Evolutionary conservation across 495 filamentous ascomycete species (phyloP), one percentile per base, ranked within the genome.

Genomic region (Hyaloscypha hepaticicola): DNA sequence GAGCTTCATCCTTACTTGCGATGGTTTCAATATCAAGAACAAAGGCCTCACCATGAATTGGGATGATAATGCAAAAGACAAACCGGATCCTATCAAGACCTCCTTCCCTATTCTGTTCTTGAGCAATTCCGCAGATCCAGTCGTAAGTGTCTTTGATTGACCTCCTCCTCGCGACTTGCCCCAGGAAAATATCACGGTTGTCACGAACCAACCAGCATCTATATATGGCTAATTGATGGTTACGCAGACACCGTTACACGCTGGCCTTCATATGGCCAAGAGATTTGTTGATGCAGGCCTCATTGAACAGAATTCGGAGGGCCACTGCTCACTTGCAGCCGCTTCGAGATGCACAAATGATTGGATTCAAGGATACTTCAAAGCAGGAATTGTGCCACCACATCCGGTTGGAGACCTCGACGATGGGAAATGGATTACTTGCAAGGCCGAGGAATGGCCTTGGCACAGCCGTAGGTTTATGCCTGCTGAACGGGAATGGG

Each of bases 31-130:
- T 12, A 77, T 81, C 45, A 65, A 72, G 55, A 38, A 70, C 1
- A 71, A 70, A 21, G 75, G 74, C 31, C 75, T 73, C 4, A 73
- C 75, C 5, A 75, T 75, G 75, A 65, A 70, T 7, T 77, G 75
- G 76, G 73, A 72, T 55, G 70, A 75, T 52, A 61, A 75, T 29
- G 71, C 73, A 2, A 45, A 49, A 12, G 63, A 74, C 27, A 68
- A 69, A 24, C 67, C 72, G 1, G 64, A 66, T 8, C 58, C 65
- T 19, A 78, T 81, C 63, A 69, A 79, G 19, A 87, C 84, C 4
- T 75, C 79, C 0, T 80, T 84, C 65, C 87, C 86, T 0, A 67
- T 90, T 34, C 74, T 90, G 14, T 83, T 90, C 60, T 72, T 89
- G 2, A 81, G 79, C 56, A 88, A 84, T 69, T 79, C 76, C 0